These are phyloP conservation scores for Xylaria longipes DNA, from an alignment of 495 filamentous ascomycete genomes.

Conservation along the genomic window DNA sequence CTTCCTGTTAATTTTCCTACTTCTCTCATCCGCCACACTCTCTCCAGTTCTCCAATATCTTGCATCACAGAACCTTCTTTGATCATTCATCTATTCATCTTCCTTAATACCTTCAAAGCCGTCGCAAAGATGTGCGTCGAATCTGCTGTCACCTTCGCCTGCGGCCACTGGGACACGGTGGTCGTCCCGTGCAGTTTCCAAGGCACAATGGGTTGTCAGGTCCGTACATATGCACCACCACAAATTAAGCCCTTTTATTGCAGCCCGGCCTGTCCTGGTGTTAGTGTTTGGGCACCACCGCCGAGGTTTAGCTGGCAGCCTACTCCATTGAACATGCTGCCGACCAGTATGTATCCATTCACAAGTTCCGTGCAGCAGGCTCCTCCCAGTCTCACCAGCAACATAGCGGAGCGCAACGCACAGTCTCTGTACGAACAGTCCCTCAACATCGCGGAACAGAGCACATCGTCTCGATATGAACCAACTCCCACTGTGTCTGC, in stretches of 20 bases:
- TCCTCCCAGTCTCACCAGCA: too few species aligned
- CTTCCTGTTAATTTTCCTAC: background rate
- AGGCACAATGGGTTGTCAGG: background rate
- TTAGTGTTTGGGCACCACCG: background rate
- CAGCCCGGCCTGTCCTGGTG: background rate
- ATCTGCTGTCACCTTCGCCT: background rate
- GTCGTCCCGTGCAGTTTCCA: background rate
- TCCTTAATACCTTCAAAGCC: background rate
- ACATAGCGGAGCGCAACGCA: too few species aligned
- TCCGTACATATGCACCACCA: too few species aligned
- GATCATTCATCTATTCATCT: background rate
- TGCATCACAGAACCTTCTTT: background rate
- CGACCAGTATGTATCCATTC: background rate
- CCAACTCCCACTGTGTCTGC: background rate
- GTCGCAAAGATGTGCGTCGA: slow-evolving; percentile 1
- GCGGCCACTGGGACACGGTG: background rate
- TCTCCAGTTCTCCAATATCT: background rate
- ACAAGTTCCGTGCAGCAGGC: background rate
- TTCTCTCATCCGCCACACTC: background rate
- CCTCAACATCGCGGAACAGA: too few species aligned
- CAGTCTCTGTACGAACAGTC: too few species aligned
- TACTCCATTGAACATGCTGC: background rate
- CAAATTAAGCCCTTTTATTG: background rate
- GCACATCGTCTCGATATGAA: background rate
- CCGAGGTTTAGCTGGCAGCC: background rate